A percentile compares a stretch with the other conserved stretches of the same genome.
Evolutionary conservation across 2,329 filamentous ascomycete species (phyloP).

Genomic region (Exophiala dermatitidis): DNA sequence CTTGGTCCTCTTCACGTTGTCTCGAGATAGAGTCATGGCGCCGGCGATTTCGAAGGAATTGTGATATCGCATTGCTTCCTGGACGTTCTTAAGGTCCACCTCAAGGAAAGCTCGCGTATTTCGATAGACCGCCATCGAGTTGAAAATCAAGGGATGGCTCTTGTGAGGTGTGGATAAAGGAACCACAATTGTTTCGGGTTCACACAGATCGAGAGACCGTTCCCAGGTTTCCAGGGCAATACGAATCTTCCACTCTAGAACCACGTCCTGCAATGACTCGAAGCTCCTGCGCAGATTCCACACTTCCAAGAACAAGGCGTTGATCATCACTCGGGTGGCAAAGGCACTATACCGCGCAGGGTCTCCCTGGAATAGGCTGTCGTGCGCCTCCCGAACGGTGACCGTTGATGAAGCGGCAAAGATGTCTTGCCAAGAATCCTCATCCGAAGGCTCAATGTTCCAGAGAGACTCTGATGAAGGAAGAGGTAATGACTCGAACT

Average conservation of each 20-base stretch:
- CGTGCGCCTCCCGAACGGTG: constrained; percentile 89
- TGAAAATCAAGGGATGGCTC: constrained; percentile 93
- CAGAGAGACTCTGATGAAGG: constrained; percentile 91
- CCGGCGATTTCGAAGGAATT: constrained; percentile 95
- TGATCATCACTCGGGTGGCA: constrained; percentile 96
- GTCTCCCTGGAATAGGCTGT: constrained; percentile 91
- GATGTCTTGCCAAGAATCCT: constrained; percentile 75
- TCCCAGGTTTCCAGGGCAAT: constrained; percentile 98
- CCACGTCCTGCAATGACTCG: constrained; percentile 93
- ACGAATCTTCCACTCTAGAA: constrained; percentile 95
- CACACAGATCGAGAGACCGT: constrained; percentile 86
- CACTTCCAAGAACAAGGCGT: constrained; percentile 92
- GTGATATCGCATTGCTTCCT: constrained; percentile 94
- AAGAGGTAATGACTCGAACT: constrained; percentile 87
- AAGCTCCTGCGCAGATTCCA: constrained; percentile 99
- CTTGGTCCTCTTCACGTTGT: constrained; percentile 86
- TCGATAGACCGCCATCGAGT: constrained; percentile 92
- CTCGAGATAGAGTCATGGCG: constrained; percentile 88
- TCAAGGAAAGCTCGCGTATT: constrained; percentile 88
- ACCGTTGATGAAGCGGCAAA: constrained; percentile 63
- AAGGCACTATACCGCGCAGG: constrained; percentile 89
- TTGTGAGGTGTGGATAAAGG: constrained; percentile 91
- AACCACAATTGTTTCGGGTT: constrained; percentile 80
- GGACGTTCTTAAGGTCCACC: constrained; percentile 90
- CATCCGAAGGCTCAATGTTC: constrained; percentile 75